Evolutionary conservation across 352 stramenopile species (phyloP), one percentile per base, ranked within the genome.

Genomic region (Phytophthora cryptogea): DNA sequence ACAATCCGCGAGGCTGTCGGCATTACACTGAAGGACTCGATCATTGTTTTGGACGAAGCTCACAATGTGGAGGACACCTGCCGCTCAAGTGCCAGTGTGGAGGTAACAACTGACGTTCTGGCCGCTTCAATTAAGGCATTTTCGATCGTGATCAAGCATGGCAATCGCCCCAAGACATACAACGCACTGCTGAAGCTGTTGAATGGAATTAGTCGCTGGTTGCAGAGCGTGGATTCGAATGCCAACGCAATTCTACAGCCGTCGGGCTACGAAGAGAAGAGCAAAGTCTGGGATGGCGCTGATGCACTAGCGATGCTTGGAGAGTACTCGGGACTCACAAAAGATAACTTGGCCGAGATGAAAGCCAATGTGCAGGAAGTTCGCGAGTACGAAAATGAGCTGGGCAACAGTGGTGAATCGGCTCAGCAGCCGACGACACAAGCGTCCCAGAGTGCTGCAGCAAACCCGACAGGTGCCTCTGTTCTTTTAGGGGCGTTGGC

Each of bases 21-120:
- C 2, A 92, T 96, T 48, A 78, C 63, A n/a, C 68, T 94, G 0
- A 81, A 89, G 40, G 68, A 90, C 50, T 63, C 84, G 3, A 91
- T 96, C 39, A 63, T 96, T 20, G 75, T 96, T 28, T 70, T 96
- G 37, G 88, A 96, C 33, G 88, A 96, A 51, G 88, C 86, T 2
- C 88, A 96, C 58, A 96, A 96, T 41, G 83, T 95, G 28, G 88
- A 96, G 60, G 86, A 95, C 54, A 92, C 86, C 16, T 95, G 84
- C 32, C 86, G 86, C 9, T 86, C 80, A 10, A 83, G 79, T 40
- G 86, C 86, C 14, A 94, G 84, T 53, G 58, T 90, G 10, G 86
- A 96, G 57, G 54, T 96, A 14, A 91, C 70, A 10, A 69, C 53
- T 0, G 73, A 90, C 7, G 54, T 68, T 1, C 57, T 95, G 7